These are phyloP conservation scores for Beauveria pseudobassiana DNA, from an alignment of 2,329 filamentous ascomycete genomes.

Conservation along the genomic window DNA sequence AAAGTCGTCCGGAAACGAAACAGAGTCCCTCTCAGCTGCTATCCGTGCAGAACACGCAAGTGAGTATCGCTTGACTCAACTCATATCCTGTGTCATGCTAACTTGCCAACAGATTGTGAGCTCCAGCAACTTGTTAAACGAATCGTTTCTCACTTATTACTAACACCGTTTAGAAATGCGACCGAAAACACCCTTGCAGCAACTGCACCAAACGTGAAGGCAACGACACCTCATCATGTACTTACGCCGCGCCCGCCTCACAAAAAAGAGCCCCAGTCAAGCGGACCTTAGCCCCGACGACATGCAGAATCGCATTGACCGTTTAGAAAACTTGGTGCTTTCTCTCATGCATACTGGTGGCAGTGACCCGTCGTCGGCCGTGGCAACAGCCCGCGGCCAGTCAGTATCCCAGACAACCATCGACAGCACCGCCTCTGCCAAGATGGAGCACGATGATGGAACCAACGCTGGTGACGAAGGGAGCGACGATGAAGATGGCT, in stretches of 20 bases:
- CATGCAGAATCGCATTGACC: conserved; percentile 97
- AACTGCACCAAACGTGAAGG: conserved; percentile 91
- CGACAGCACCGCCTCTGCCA: conserved; percentile 38
- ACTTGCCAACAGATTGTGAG: conserved; percentile 29
- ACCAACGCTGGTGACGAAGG: conserved; percentile 47
- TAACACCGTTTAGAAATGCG: conserved; percentile 64
- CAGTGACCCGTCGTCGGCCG: conserved; percentile 36
- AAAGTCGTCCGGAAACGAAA: conserved; percentile 88
- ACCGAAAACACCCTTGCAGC: conserved; percentile 82
- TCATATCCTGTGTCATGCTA: conserved; percentile 12
- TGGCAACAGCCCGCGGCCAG: conserved; percentile 24
- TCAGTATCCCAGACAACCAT: conserved; percentile 31
- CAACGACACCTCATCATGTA: conserved; percentile 71
- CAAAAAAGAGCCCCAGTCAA: conserved; percentile 69
- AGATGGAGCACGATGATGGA: conserved; percentile 51
- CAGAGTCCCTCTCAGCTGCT: conserved; percentile 83
- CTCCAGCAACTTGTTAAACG: background rate
- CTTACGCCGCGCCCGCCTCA: conserved; percentile 64
- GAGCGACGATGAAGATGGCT: conserved; percentile 61
- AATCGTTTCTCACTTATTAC: background rate
- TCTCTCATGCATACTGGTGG: conserved; percentile 87
- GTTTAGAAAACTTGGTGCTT: conserved; percentile 83
- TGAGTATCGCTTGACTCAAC: conserved; percentile 33
- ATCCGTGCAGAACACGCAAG: conserved; percentile 87
- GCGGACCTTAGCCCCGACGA: conserved; percentile 67